These are phyloP conservation scores for Curvularia hawaiiensis DNA, from an alignment of 2,329 filamentous ascomycete genomes.

Conservation along the genomic window DNA sequence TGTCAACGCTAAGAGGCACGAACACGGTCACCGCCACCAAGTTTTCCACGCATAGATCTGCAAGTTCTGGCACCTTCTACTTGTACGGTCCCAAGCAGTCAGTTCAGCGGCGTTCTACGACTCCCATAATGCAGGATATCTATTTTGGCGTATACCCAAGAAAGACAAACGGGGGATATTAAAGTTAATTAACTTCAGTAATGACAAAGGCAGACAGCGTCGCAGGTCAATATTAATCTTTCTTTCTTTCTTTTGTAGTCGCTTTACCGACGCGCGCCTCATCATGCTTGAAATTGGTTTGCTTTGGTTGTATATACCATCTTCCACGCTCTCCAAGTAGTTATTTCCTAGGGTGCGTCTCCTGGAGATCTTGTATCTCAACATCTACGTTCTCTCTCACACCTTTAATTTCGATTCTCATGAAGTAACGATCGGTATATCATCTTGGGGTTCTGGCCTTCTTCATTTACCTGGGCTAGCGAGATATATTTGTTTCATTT, in stretches of 20 bases:
- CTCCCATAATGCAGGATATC: constrained; percentile 34
- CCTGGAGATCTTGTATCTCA: constrained; percentile 4
- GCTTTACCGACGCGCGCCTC: constrained; percentile 33
- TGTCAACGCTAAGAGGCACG: constrained; percentile 43
- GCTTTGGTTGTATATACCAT: constrained; percentile 12
- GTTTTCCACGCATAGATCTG: constrained; percentile 40
- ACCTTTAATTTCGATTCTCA: constrained; percentile 27
- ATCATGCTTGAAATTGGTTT: constrained; percentile 29
- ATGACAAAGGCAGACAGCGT: constrained; percentile 46
- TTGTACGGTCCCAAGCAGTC: not conserved
- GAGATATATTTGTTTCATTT: constrained; percentile 13
- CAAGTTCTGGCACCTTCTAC: not conserved
- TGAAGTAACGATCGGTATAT: constrained; percentile 45
- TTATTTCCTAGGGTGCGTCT: not conserved
- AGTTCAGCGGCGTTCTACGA: constrained; percentile 19
- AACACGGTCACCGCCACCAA: constrained; percentile 37
- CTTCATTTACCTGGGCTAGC: constrained; percentile 22
- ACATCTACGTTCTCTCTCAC: constrained; percentile 9
- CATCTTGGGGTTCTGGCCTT: constrained; percentile 27
- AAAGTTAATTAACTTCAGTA: constrained; percentile 36
- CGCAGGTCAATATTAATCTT: constrained; percentile 40
- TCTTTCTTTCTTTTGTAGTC: constrained; percentile 37
- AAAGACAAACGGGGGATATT: constrained; percentile 28
- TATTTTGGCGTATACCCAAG: constrained; percentile 38
- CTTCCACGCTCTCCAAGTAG: constrained; percentile 16